Evolutionary conservation across 2,329 filamentous ascomycete species (phyloP), one percentile per base, ranked within the genome.

Genomic region (Seiridium cupressi): DNA sequence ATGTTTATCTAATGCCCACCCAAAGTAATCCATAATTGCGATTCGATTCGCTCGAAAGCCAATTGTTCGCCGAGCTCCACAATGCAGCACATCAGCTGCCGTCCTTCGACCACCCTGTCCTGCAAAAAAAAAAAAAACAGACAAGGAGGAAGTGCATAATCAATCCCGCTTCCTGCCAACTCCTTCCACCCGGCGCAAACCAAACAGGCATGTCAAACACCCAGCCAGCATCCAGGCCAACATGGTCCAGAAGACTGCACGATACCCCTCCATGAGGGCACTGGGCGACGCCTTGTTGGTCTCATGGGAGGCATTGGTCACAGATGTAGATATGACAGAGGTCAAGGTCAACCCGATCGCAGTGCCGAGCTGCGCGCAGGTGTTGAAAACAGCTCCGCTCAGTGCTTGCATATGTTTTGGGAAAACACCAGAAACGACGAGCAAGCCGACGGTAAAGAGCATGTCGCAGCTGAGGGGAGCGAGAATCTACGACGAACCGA

Each of bases 341-440:
- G 57, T 60, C 10, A 62, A 10, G 4, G 47, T 58, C 47, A 63
- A 11, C 2, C 62, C 60, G 26, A 63, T 55, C 5, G 57, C 57
- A 36, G 57, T 60, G 10, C 60, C 60, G 26, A 63, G 48, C 42
- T 63, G 62, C 26, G 60, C 62, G 42, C 47, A 55, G 1, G 62
- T 63, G 9, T 63, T 61, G 48, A 60, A 60, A 6, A 63, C 60
- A 26, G 57, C 60, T 6, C 62, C 62, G 11, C 47, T 44, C 5
- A 63, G 36, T 2, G 42, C 60, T 35, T 63, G 57, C 38, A 47
- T 60, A 10, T 63, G 31, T 2, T 38, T 7, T 1, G 62, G 60
- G 44, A 63, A 63, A 10, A 60, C 40, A 34, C 58, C 51, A 32
- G 55, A 38, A 26, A 58, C 32, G 18, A 51, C 32, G 34, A 58